These are phyloP conservation scores for Tolypocladium ophioglossoides DNA, from an alignment of 2,329 filamentous ascomycete species.

Conservation along the genomic window DNA sequence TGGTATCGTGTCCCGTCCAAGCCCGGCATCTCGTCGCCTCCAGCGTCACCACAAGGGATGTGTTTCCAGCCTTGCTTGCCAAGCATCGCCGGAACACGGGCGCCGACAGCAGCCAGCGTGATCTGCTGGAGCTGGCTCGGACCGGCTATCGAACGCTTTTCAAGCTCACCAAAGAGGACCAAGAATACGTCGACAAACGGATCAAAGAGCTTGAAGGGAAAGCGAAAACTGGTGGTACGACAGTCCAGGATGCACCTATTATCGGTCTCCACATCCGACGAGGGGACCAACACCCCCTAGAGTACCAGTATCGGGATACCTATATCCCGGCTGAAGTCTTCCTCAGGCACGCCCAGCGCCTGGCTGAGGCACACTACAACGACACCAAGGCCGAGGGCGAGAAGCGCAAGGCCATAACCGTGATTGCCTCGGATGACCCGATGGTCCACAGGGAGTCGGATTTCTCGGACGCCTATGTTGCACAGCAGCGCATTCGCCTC, in stretches of 20 bases:
- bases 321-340: conserved; percentile 70
- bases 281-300: conserved; percentile 67
- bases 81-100: conserved; percentile 17
- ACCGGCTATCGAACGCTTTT: conserved; percentile 67
- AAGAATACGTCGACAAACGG: conserved; percentile 51
- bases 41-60: conserved; percentile 51
- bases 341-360: conserved; percentile 43
- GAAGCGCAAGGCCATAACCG: conserved; percentile 32
- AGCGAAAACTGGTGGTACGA: conserved; percentile 28
- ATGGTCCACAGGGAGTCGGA: conserved; percentile 59
- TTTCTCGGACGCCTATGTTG: conserved; percentile 45
- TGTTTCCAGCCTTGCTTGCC: conserved; percentile 47
- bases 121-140: conserved; percentile 58
- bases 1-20: conserved; percentile 68
- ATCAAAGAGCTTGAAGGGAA: conserved; percentile 42
- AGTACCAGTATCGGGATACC: conserved; percentile 64
- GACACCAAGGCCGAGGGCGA: conserved; percentile 26
- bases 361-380: conserved; percentile 41
- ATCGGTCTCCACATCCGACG: conserved; percentile 72
- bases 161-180: conserved; percentile 54
- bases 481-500: conserved; percentile 68
- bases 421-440: conserved; percentile 75
- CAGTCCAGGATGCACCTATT: conserved; percentile 24
- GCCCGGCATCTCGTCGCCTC: conserved; percentile 68
- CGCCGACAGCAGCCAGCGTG: conserved; percentile 22